Conservation (phyloP, 139 green algal genomes). For the Picochlorum sp. region DNA sequence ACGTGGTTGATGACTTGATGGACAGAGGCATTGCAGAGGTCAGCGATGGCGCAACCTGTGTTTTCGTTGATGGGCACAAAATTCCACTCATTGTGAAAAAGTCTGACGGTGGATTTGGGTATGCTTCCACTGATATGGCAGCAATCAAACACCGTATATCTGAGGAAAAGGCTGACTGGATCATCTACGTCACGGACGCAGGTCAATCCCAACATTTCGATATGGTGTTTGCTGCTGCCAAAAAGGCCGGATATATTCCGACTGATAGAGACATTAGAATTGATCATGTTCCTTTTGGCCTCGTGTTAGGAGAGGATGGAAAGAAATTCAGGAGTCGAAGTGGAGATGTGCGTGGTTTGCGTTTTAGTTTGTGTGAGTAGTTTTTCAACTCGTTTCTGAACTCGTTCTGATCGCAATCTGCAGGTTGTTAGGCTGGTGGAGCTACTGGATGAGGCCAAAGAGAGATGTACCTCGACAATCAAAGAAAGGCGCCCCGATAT, state of each 20-base stretch:
- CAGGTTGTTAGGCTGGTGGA: conserved; percentile 85
- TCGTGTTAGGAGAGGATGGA: conserved; percentile 93
- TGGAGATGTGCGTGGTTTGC: conserved; percentile 26
- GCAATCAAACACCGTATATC: conserved; percentile 72
- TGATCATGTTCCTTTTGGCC: conserved; percentile 91
- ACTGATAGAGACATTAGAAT: conserved; percentile 38
- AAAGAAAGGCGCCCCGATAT: conserved; percentile 42
- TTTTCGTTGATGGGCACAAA: conserved; percentile 58
- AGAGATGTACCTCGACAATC: conserved; percentile 50
- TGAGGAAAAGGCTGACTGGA: conserved; percentile 89
- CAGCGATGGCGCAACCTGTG: conserved; percentile 75
- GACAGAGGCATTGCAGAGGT: conserved; percentile 56
- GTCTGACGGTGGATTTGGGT: conserved; percentile 91
- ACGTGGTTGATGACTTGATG: conserved; percentile 68
- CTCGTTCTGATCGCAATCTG: background rate
- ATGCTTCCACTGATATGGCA: conserved; percentile 90
- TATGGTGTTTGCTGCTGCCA: conserved; percentile 71
- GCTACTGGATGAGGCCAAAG: conserved; percentile 91
- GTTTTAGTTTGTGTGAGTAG: background rate
- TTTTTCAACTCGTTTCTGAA: too few species aligned
- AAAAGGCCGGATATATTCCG: conserved; percentile 57
- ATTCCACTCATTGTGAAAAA: conserved; percentile 93
- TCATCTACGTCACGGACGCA: conserved; percentile 95
- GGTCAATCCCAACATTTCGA: conserved; percentile 90
- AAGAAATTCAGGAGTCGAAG: conserved; percentile 75